phyloP scores from a whole-genome alignment of 441 rosid species.

The Brassica hybrid region DNA sequence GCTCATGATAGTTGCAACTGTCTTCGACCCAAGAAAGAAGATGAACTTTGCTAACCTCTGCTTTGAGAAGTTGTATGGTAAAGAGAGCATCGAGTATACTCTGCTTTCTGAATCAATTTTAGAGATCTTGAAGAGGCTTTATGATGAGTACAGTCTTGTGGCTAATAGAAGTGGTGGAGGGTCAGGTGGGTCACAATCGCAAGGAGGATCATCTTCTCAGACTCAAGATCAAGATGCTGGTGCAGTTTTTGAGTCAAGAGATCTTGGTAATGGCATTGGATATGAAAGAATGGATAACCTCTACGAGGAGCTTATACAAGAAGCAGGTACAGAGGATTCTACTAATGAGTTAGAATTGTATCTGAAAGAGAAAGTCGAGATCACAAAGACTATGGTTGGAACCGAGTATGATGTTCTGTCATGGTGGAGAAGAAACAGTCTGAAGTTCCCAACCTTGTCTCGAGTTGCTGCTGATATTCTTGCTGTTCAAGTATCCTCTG shows the following conservation, averaged over 20 bases:
- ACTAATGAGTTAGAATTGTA: background rate
- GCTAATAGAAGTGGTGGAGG: background rate
- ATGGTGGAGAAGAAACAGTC: background rate
- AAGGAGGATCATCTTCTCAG: background rate
- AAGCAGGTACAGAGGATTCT: background rate
- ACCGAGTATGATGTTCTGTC: background rate
- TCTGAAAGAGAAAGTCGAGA: background rate
- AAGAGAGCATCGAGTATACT: no score
- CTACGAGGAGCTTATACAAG: no score
- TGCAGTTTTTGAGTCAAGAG: background rate
- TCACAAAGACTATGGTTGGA: background rate
- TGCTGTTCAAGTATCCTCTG: background rate
- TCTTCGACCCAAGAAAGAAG: background rate
- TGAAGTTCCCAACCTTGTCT: background rate
- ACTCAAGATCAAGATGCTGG: background rate
- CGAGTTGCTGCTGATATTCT: background rate
- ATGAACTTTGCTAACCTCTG: background rate
- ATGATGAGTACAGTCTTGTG: background rate
- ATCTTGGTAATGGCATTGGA: background rate
- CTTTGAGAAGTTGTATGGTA: background rate
- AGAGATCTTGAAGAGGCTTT: background rate
- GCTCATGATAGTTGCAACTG: background rate
- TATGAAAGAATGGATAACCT: background rate
- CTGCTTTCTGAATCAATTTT: no score
- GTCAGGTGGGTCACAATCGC: background rate